Conservation (phyloP, 306 rosid genomes). For the Prunus kanzakura region DNA sequence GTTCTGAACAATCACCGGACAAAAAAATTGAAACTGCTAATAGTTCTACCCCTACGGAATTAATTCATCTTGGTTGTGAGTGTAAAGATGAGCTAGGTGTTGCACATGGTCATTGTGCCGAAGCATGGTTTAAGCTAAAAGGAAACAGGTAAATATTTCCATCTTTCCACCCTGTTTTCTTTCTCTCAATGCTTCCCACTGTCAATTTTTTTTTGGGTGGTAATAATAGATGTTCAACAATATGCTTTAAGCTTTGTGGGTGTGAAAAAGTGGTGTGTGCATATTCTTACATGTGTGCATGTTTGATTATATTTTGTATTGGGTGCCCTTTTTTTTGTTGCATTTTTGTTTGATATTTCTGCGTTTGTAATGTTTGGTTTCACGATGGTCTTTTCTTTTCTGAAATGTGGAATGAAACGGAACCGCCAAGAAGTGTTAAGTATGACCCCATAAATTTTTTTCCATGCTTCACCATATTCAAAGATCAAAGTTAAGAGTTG, state of each 20-base stretch:
- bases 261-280: not conserved
- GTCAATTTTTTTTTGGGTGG: not conserved
- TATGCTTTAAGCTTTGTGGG: not conserved
- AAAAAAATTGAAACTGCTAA: constrained; percentile 20
- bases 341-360: not conserved
- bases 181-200: not conserved
- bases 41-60: constrained; percentile 32
- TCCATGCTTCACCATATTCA: not conserved
- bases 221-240: not conserved
- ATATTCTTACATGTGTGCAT: too few relatives aligned
- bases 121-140: constrained; percentile 82
- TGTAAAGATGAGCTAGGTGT: constrained; percentile 91
- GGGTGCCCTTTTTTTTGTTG: not conserved
- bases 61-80: constrained; percentile 82
- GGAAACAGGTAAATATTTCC: constrained; percentile 76
- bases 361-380: not conserved
- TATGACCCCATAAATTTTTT: too few relatives aligned
- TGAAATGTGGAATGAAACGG: not conserved
- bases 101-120: constrained; percentile 85
- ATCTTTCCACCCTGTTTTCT: not conserved
- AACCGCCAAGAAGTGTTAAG: not conserved
- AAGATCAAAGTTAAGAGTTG: not conserved
- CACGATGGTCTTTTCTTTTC: not conserved
- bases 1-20: constrained; percentile 58
- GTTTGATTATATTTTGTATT: not conserved